phyloP scores from a whole-genome alignment of 768 basidiomycete genomes.

The Amanita muscaria region DNA sequence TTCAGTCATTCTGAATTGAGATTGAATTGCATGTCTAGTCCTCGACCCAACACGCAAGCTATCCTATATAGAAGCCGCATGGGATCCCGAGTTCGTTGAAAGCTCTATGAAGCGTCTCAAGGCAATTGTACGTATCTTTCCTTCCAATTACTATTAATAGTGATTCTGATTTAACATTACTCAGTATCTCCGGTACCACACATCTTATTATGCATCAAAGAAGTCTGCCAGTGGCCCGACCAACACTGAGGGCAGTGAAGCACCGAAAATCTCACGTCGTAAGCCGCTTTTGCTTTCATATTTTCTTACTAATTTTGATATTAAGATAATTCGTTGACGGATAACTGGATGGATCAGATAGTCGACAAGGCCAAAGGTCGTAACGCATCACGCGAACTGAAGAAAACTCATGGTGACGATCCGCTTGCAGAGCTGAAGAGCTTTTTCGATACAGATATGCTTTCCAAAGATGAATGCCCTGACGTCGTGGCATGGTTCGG shows the following conservation, averaged over 20 bases:
- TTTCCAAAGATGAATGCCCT: slow-evolving; percentile 2
- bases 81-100: slow-evolving; percentile 6
- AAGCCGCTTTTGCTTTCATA: no score
- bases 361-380: neutral
- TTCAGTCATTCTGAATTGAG: neutral
- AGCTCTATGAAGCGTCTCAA: neutral
- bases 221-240: no score
- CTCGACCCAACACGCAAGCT: slow-evolving; percentile 9
- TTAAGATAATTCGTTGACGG: neutral
- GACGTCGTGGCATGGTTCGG: slow-evolving; percentile 10
- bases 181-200: neutral
- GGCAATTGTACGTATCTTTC: neutral
- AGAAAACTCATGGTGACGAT: neutral
- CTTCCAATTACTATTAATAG: neutral
- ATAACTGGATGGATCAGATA: slow-evolving; percentile 7
- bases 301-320: neutral
- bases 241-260: no score
- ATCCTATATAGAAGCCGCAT: slow-evolving; percentile 6
- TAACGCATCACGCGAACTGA: neutral
- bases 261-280: no score
- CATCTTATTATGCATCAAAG: no score
- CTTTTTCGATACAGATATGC: neutral
- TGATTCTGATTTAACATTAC: neutral
- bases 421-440: slow-evolving; percentile 3
- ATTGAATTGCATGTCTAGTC: slow-evolving; percentile 8